phyloP scores from a whole-genome alignment of 78 protist species.

The Planoprotostelium fungivorum region DNA sequence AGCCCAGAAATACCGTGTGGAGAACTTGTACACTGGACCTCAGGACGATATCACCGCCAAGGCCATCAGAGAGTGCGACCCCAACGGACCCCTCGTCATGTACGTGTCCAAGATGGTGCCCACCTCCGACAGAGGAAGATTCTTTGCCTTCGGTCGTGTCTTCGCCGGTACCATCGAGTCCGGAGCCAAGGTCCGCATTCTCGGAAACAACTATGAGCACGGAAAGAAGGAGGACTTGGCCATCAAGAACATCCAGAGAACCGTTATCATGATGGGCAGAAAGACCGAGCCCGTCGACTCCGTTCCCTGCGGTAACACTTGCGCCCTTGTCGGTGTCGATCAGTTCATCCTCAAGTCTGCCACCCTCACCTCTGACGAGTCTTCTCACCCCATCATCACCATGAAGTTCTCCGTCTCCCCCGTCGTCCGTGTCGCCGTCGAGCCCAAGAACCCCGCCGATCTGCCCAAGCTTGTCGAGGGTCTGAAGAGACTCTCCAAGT shows the following conservation, averaged over 20 bases:
- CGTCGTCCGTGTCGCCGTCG: slow-evolving; percentile 99
- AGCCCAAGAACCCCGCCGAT: slow-evolving; percentile 94
- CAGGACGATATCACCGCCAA: slow-evolving; percentile 83
- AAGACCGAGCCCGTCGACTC: slow-evolving; percentile 85
- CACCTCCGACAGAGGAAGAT: slow-evolving; percentile 94
- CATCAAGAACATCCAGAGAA: slow-evolving; percentile 96
- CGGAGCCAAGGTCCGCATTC: slow-evolving; percentile 95
- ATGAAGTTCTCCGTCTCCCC: slow-evolving; percentile 99
- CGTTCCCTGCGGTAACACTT: slow-evolving; percentile 96
- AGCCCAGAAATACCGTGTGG: slow-evolving; percentile 97
- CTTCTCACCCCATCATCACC: slow-evolving; percentile 81
- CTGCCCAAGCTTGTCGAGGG: slow-evolving; percentile 99
- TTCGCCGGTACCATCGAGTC: slow-evolving; percentile 96
- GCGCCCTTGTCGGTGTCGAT: slow-evolving; percentile 98
- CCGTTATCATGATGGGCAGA: slow-evolving; percentile 99
- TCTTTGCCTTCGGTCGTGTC: slow-evolving; percentile 99
- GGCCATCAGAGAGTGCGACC: slow-evolving; percentile 82
- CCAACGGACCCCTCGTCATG: slow-evolving; percentile 95
- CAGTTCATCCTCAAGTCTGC: slow-evolving; percentile 98
- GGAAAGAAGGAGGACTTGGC: slow-evolving; percentile 95
- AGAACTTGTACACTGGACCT: slow-evolving; percentile 94
- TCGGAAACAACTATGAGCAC: slow-evolving; percentile 95
- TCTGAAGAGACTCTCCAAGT: slow-evolving; percentile 95
- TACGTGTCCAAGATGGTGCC: slow-evolving; percentile 99
- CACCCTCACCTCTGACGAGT: slow-evolving; percentile 92